phyloP scores from a whole-genome alignment of 2,329 filamentous ascomycete species.

The Parascedosporium putredinis region DNA sequence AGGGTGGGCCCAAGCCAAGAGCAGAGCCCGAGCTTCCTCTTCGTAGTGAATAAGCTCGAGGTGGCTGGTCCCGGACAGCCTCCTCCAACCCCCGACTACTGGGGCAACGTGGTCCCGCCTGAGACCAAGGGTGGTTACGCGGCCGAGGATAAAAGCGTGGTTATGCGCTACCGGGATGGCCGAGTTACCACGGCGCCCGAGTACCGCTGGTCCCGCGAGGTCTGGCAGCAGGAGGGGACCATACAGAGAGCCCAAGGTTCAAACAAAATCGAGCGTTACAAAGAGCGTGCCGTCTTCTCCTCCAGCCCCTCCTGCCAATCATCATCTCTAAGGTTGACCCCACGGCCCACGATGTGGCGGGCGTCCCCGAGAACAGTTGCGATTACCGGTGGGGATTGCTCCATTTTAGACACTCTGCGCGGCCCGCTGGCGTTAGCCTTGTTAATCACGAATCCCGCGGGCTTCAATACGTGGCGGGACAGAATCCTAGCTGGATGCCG shows the following conservation, averaged over 20 bases:
- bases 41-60: slow-evolving; percentile 28
- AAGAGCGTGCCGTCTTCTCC: slow-evolving; percentile 21
- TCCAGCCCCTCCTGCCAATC: slow-evolving; percentile 27
- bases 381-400: not conserved
- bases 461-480: slow-evolving; percentile 21
- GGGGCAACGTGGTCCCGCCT: slow-evolving; percentile 1
- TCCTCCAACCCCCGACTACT: not conserved
- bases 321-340: slow-evolving; percentile 18
- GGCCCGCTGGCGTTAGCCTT: too few species aligned
- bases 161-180: not conserved
- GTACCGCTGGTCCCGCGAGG: not conserved
- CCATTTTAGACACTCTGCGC: not conserved
- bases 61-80: slow-evolving; percentile 8
- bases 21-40: slow-evolving; percentile 28
- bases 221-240: not conserved
- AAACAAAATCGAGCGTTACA: slow-evolving; percentile 14
- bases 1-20: too few species aligned
- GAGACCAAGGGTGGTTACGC: not conserved
- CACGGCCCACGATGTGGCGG: not conserved
- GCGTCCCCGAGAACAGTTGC: not conserved
- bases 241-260: not conserved
- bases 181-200: not conserved
- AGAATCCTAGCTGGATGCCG: slow-evolving; percentile 26
- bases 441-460: too few species aligned
- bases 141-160: not conserved